Evolutionary conservation across 495 filamentous ascomycete genomes (phyloP).

Genomic region (Chaetomium fimeti): DNA sequence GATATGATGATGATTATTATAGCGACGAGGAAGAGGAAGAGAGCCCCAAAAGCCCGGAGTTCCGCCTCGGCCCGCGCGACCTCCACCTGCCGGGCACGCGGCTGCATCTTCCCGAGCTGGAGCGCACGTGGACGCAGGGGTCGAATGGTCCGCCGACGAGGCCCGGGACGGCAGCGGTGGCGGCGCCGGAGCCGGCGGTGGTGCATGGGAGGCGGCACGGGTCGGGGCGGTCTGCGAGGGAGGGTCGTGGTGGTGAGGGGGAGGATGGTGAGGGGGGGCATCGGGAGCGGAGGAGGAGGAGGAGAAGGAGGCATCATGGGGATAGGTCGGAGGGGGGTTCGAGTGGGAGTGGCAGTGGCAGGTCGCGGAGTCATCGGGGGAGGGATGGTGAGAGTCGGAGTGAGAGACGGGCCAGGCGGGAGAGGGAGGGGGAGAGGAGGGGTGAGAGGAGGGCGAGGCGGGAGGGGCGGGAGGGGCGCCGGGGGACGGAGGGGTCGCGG

Average conservation of each 20-base stretch:
- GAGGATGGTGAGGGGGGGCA: slow-evolving; percentile 10
- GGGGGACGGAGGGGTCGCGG: slow-evolving; percentile 4
- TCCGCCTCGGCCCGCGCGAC: slow-evolving; percentile 35
- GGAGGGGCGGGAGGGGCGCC: background rate
- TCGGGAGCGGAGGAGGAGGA: slow-evolving; percentile 9
- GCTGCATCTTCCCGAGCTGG: slow-evolving; percentile 43
- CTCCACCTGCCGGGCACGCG: slow-evolving; percentile 42
- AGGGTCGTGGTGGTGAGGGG: background rate
- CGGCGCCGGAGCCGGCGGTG: slow-evolving; percentile 20
- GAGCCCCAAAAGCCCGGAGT: slow-evolving; percentile 46
- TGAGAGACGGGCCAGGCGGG: slow-evolving; percentile 1
- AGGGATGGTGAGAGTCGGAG: slow-evolving; percentile 10
- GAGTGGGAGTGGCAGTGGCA: slow-evolving; percentile 19
- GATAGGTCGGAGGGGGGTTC: slow-evolving; percentile 23
- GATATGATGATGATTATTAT: too few species aligned
- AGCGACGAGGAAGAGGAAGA: too few species aligned
- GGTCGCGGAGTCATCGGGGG: slow-evolving; percentile 15
- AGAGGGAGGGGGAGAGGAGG: too few species aligned
- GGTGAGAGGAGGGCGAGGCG: background rate
- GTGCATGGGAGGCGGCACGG: slow-evolving; percentile 15
- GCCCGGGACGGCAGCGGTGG: slow-evolving; percentile 27
- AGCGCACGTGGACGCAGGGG: slow-evolving; percentile 37
- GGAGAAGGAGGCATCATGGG: slow-evolving; percentile 23
- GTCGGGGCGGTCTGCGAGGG: background rate
- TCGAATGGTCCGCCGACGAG: slow-evolving; percentile 35